Evolutionary conservation across 768 basidiomycete species (phyloP).

Genomic region (Strobilomyces dryophilus): DNA sequence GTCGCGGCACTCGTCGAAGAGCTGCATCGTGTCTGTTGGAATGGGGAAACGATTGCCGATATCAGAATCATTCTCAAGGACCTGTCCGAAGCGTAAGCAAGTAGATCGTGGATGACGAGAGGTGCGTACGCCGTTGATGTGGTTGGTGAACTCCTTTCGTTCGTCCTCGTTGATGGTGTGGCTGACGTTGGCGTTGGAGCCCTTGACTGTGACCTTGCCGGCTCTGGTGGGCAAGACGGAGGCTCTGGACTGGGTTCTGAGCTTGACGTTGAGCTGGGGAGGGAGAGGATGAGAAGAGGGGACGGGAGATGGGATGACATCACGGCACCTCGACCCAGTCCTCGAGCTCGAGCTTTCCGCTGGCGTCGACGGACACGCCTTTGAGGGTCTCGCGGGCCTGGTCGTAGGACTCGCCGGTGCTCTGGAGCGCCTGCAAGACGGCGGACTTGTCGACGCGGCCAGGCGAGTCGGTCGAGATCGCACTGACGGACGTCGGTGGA

Average conservation of each 20-base stretch:
- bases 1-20: slow-evolving; percentile 96
- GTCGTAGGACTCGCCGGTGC: slow-evolving; percentile 87
- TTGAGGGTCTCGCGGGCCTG: slow-evolving; percentile 87
- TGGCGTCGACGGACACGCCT: slow-evolving; percentile 89
- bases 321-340: slow-evolving; percentile 90
- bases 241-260: slow-evolving; percentile 47
- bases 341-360: slow-evolving; percentile 93
- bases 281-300: slow-evolving; percentile 9
- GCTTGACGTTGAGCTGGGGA: slow-evolving; percentile 73
- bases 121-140: slow-evolving; percentile 86
- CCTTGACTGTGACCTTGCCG: slow-evolving; percentile 91
- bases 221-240: slow-evolving; percentile 57
- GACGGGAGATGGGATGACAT: slow-evolving; percentile 19
- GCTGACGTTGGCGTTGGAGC: slow-evolving; percentile 91
- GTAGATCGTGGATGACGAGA: neutral
- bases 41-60: slow-evolving; percentile 82
- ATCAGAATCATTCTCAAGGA: slow-evolving; percentile 88
- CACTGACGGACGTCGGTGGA: slow-evolving; percentile 37
- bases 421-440: slow-evolving; percentile 74
- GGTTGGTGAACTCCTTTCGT: slow-evolving; percentile 92
- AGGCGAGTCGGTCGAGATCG: slow-evolving; percentile 72
- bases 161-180: slow-evolving; percentile 99
- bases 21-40: slow-evolving; percentile 94
- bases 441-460: slow-evolving; percentile 80
- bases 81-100: slow-evolving; percentile 43